These are phyloP conservation scores for Keithomyces neogunnii DNA, from an alignment of 2,329 filamentous ascomycete genomes.

Conservation along the genomic window DNA sequence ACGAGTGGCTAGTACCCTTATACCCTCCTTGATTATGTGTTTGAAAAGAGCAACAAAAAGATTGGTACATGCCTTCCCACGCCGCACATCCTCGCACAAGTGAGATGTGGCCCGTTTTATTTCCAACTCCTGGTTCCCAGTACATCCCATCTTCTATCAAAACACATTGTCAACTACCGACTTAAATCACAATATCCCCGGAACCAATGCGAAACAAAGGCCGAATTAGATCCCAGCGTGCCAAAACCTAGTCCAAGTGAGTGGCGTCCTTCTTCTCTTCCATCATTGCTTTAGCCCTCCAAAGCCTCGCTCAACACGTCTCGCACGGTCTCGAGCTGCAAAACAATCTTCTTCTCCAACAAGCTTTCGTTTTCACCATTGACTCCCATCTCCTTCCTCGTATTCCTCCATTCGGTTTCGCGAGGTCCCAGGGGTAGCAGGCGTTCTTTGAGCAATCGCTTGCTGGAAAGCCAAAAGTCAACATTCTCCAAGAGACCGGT, in stretches of 20 bases:
- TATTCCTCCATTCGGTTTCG: slow-evolving; percentile 55
- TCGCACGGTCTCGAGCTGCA: slow-evolving; percentile 54
- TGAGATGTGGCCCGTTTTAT: slow-evolving; percentile 6
- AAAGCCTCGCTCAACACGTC: slow-evolving; percentile 45
- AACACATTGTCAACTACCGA: slow-evolving; percentile 4
- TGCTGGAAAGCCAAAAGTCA: slow-evolving; percentile 68
- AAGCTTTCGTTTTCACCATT: slow-evolving; percentile 45
- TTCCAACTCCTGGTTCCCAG: slow-evolving; percentile 10
- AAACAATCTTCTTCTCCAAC: slow-evolving; percentile 69
- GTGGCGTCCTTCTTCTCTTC: slow-evolving; percentile 9
- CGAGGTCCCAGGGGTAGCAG: slow-evolving; percentile 65
- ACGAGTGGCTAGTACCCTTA: neutral
- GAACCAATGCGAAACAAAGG: neutral
- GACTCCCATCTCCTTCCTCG: slow-evolving; percentile 26
- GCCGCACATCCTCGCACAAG: neutral
- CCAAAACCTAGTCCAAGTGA: neutral
- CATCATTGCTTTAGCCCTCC: slow-evolving; percentile 20
- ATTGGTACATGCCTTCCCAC: neutral
- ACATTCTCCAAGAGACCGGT: slow-evolving; percentile 68
- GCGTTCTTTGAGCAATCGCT: slow-evolving; percentile 60
- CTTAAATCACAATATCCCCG: neutral
- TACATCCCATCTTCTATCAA: slow-evolving; percentile 1
- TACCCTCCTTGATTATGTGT: neutral
- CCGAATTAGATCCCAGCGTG: neutral
- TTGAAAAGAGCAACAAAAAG: too few relatives aligned